These are phyloP conservation scores for Ophiostoma fasciatum DNA, from an alignment of 2,329 filamentous ascomycete genomes.

Conservation along the genomic window DNA sequence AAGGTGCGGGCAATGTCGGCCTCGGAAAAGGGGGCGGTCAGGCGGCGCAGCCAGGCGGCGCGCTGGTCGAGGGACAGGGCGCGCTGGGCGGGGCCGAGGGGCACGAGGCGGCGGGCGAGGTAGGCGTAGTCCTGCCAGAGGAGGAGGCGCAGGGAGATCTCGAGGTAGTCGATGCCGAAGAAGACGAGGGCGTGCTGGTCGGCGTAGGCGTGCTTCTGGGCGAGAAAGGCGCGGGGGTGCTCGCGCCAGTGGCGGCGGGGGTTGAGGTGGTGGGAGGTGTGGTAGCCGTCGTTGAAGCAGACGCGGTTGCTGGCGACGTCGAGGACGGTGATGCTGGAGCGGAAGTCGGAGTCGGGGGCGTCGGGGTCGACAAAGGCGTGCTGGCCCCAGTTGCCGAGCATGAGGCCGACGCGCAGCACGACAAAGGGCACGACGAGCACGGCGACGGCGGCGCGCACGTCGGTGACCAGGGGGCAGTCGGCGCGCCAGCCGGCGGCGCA, in stretches of 20 bases:
- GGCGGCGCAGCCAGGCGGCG: slow-evolving; percentile 44
- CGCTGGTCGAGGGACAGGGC: slow-evolving; percentile 48
- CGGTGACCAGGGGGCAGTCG: slow-evolving; percentile 22
- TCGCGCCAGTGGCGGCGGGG: slow-evolving; percentile 69
- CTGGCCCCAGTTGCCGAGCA: slow-evolving; percentile 77
- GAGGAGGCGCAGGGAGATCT: slow-evolving; percentile 55
- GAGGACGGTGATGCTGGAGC: slow-evolving; percentile 65
- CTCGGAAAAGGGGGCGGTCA: slow-evolving; percentile 51
- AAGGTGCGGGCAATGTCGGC: slow-evolving; percentile 49
- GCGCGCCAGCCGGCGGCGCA: slow-evolving; percentile 14
- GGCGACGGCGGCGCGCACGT: slow-evolving; percentile 44
- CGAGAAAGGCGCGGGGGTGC: slow-evolving; percentile 58
- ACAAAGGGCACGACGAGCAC: slow-evolving; percentile 52
- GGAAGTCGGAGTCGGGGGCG: slow-evolving; percentile 62
- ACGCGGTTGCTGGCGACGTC: slow-evolving; percentile 67
- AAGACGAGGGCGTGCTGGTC: slow-evolving; percentile 59
- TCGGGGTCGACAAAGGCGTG: slow-evolving; percentile 65
- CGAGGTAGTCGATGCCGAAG: slow-evolving; percentile 67
- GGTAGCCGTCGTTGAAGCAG: slow-evolving; percentile 73
- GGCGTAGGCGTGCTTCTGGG: slow-evolving; percentile 52
- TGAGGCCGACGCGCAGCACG: slow-evolving; percentile 53
- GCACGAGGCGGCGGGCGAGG: slow-evolving; percentile 56
- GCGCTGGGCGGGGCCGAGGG: slow-evolving; percentile 53
- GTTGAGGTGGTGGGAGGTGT: slow-evolving; percentile 69
- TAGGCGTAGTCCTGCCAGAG: slow-evolving; percentile 59